Conservation (phyloP, 106 monocot species). For the Acorus gramineus region DNA sequence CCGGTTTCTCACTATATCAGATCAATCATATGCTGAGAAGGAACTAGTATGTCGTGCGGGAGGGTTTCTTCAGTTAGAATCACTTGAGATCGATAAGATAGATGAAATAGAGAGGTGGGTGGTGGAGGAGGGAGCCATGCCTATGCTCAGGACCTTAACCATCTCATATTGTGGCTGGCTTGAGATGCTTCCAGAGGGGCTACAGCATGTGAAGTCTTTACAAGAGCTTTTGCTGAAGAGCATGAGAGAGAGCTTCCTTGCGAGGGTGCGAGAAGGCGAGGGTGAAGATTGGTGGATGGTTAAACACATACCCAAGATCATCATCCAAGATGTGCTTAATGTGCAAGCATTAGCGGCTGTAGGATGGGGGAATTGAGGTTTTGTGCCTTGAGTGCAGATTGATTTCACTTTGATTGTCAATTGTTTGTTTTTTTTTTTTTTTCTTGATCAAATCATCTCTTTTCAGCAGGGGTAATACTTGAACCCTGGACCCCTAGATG, state of each 20-base stretch:
- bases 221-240: background rate
- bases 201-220: background rate
- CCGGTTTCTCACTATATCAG: background rate
- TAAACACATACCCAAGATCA: background rate
- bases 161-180: background rate
- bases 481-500: too few species aligned
- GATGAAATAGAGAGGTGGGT: background rate
- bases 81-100: background rate
- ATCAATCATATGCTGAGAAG: background rate
- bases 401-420: too few species aligned
- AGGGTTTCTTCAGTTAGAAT: conserved; percentile 1
- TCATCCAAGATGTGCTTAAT: too few species aligned
- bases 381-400: too few species aligned
- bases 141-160: background rate
- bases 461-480: too few species aligned
- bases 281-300: conserved; percentile 1
- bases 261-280: background rate
- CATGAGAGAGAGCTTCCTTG: background rate
- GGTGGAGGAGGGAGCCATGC: background rate
- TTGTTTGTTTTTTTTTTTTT: too few species aligned
- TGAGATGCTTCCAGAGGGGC: background rate
- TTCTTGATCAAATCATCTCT: too few species aligned
- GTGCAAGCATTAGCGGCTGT: too few species aligned
- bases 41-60: background rate
- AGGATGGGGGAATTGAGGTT: too few species aligned